Evolutionary conservation across 1,284 basidiomycete species (phyloP).

Genomic region (Ceratobasidium sp.): DNA sequence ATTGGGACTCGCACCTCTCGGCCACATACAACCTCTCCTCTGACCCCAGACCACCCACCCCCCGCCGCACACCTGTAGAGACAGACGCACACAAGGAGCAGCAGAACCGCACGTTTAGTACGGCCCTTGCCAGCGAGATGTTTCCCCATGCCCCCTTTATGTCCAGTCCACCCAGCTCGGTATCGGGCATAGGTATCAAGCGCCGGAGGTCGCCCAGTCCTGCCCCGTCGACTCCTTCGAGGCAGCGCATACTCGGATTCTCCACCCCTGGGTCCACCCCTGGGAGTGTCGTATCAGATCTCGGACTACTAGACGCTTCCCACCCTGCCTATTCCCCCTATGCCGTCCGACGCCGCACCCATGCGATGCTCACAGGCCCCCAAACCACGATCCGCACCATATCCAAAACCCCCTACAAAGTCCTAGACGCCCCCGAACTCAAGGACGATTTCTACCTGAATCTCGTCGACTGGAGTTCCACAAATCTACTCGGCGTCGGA

Average conservation of each 20-base stretch:
- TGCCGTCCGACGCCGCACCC: constrained; percentile 15
- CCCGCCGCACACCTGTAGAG: constrained; percentile 23
- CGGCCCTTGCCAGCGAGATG: constrained; percentile 39
- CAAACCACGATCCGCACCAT: constrained; percentile 81
- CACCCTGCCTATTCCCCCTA: constrained; percentile 34
- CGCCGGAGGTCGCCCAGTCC: constrained; percentile 15
- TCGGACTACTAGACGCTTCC: constrained; percentile 24
- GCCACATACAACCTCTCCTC: constrained; percentile 29
- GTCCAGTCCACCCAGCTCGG: constrained; percentile 28
- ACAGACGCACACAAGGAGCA: constrained; percentile 33
- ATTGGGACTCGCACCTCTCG: constrained; percentile 28
- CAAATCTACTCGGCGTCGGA: constrained; percentile 93
- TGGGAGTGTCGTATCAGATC: constrained; percentile 25
- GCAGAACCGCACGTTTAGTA: constrained; percentile 40
- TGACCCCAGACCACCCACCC: constrained; percentile 27
- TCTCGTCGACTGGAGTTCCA: constrained; percentile 95
- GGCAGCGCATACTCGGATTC: constrained; percentile 70
- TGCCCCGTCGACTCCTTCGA: constrained; percentile 59
- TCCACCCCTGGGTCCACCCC: constrained; percentile 59
- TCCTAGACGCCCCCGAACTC: constrained; percentile 92
- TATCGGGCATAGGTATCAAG: constrained; percentile 28
- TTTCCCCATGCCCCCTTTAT: constrained; percentile 35
- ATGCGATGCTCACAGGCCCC: constrained; percentile 55
- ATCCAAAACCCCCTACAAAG: constrained; percentile 96
- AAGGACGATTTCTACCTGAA: constrained; percentile 97